Conservation (phyloP, 306 rosid genomes). For the Myrica gale region DNA sequence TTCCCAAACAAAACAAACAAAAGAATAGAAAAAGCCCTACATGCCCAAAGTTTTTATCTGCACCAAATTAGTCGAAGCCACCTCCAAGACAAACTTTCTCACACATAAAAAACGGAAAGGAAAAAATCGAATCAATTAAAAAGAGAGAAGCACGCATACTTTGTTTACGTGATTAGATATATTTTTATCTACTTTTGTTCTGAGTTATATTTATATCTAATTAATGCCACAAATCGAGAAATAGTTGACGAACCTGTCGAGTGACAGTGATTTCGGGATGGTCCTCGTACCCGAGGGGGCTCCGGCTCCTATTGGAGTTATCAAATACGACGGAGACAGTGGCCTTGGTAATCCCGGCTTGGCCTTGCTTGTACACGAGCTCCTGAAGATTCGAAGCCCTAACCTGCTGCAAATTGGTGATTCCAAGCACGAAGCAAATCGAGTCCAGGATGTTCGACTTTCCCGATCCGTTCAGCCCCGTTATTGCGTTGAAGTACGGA, state of each 20-base stretch:
- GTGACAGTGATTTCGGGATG: conserved; percentile 85
- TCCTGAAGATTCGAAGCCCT: conserved; percentile 94
- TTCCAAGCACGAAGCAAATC: conserved; percentile 88
- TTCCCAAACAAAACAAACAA: not conserved
- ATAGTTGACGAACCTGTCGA: conserved; percentile 59
- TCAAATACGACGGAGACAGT: conserved; percentile 84
- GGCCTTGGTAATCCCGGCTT: conserved; percentile 96
- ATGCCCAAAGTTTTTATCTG: not conserved
- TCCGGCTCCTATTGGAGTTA: conserved; percentile 62
- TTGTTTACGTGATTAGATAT: not conserved
- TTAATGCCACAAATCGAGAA: not conserved
- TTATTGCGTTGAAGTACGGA: conserved; percentile 85
- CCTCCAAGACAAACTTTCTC: not conserved
- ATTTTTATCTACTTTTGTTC: too few relatives aligned
- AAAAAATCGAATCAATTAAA: not conserved
- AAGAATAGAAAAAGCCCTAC: not conserved
- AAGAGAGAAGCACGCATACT: not conserved
- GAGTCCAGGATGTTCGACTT: conserved; percentile 93
- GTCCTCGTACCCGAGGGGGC: conserved; percentile 84
- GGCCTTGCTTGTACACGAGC: conserved; percentile 95
- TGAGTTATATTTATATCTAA: too few relatives aligned
- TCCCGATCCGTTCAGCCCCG: conserved; percentile 92
- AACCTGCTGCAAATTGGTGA: conserved; percentile 90
- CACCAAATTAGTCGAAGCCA: not conserved
- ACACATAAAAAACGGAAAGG: not conserved